phyloP scores from a whole-genome alignment of 2,329 filamentous ascomycete genomes.

The Macrophomina pseudophaseolina region DNA sequence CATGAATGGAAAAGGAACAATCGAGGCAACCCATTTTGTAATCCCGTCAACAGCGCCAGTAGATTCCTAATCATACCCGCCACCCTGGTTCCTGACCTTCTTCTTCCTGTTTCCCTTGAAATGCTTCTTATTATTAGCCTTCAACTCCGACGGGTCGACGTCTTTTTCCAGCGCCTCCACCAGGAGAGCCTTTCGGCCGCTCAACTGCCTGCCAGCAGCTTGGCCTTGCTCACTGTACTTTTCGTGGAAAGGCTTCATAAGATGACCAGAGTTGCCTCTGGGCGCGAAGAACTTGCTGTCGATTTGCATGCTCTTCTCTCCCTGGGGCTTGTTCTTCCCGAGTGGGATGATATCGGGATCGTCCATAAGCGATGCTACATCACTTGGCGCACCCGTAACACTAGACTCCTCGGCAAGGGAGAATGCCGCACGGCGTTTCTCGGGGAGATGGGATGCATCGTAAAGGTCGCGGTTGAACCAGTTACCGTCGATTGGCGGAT shows the following conservation, averaged over 20 bases:
- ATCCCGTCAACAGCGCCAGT: not conserved
- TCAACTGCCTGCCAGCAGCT: slow-evolving; percentile 67
- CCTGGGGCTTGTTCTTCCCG: slow-evolving; percentile 50
- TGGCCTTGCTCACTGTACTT: slow-evolving; percentile 84
- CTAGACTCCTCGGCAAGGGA: slow-evolving; percentile 49
- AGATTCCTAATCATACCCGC: slow-evolving; percentile 15
- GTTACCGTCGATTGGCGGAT: slow-evolving; percentile 66
- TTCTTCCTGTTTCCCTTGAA: slow-evolving; percentile 77
- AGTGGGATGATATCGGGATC: slow-evolving; percentile 57
- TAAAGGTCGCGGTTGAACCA: slow-evolving; percentile 93
- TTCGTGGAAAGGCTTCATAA: slow-evolving; percentile 84
- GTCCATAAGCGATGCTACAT: slow-evolving; percentile 50
- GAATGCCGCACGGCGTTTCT: slow-evolving; percentile 74
- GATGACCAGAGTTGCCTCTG: slow-evolving; percentile 65
- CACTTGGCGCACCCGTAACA: slow-evolving; percentile 45
- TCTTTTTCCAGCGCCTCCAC: slow-evolving; percentile 85
- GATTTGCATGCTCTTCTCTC: slow-evolving; percentile 75
- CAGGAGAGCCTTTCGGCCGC: slow-evolving; percentile 79
- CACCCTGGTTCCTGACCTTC: slow-evolving; percentile 39
- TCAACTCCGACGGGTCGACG: slow-evolving; percentile 79
- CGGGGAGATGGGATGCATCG: slow-evolving; percentile 78
- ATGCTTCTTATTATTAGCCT: slow-evolving; percentile 82
- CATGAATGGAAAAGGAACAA: not conserved
- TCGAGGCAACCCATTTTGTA: not conserved
- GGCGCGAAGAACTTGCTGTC: slow-evolving; percentile 90